Evolutionary conservation across 2,329 filamentous ascomycete genomes (phyloP), one percentile per base, ranked within the genome.

Genomic region (Emericellopsis atlantica): DNA sequence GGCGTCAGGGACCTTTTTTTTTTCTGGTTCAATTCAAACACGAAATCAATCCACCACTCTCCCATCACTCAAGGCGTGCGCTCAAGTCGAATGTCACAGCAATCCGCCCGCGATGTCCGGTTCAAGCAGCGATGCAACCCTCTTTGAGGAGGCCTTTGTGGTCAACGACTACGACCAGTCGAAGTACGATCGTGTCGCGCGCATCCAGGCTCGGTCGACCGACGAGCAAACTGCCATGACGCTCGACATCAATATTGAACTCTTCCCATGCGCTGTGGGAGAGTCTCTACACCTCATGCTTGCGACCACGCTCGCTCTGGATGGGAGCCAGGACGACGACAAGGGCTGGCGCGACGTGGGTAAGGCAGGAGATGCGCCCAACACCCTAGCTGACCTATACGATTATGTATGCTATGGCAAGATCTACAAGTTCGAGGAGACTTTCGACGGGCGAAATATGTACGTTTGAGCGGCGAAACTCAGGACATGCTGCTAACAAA

Each of bases 121-220:
- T 52, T 70, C 65, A 50, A 79, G 86, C 63, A 81, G 84, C 51
- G 90, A 96, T 67, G 81, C 89, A 44, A 82, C 92, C 55, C 84
- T 96, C 62, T 94, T 93, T 66, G 88, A 95, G 65, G 88, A 94
- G 58, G 81, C 77, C 54, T 95, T 96, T 74, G 84, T 75, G 46
- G 73, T 96, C 54, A 90, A 79, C 50, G 66, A 75, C 42, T 69
- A 87, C 59, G 84, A 95, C 67, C 74, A 80, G 55, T 76, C 81
- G 55, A 95, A 95, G 66, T 98, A 98, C 65, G 92, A 96, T 67
- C 86, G 90, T 48, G 90, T 95, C 22, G 84, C 86, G 42, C 90
- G 92, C 51, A 77, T 96, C 56, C 77, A 70, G 42, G 88, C 79
- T 56, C 84, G 74, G 40, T 90, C 83, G 21, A 70, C 74, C 50